A percentile compares a stretch with the other conserved stretches of the same genome.
Conservation (phyloP, 345 rosid species). For the Boechera retrofracta region DNA sequence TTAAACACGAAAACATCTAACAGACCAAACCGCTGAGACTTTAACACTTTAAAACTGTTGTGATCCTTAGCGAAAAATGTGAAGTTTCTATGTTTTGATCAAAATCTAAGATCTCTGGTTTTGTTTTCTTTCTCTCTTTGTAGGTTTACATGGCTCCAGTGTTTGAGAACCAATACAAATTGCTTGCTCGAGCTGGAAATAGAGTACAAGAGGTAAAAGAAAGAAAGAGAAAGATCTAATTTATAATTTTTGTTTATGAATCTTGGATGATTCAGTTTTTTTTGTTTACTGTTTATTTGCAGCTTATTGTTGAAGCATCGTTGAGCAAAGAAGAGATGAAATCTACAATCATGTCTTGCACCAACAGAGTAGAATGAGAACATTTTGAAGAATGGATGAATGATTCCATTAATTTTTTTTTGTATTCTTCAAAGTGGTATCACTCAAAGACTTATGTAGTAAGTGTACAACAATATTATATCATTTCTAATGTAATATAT, state of each 20-base stretch:
- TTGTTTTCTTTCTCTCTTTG: background rate
- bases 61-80: background rate
- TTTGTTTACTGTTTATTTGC: conserved; percentile 23
- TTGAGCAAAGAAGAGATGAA: conserved; percentile 85
- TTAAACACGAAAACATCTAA: background rate
- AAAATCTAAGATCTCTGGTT: background rate
- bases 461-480: conserved; percentile 11
- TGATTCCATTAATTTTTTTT: conserved; percentile 22
- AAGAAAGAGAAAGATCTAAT: conserved; percentile 16
- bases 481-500: too few species aligned
- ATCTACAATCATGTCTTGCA: conserved; percentile 72
- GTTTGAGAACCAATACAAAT: conserved; percentile 83
- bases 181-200: conserved; percentile 93
- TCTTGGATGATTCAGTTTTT: background rate
- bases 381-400: conserved; percentile 27
- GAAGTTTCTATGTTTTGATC: background rate
- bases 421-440: conserved; percentile 21
- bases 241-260: background rate
- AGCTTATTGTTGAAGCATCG: conserved; percentile 81
- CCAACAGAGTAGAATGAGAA: conserved; percentile 66
- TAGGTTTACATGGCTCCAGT: conserved; percentile 94
- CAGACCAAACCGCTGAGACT: background rate
- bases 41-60: background rate
- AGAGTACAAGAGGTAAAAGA: conserved; percentile 89
- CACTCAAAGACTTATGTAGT: conserved; percentile 17